Percentiles rank a stretch among this genome's conserved stretches.
Evolutionary conservation across 768 basidiomycete genomes (phyloP).

Genomic region (Suillus lakei): DNA sequence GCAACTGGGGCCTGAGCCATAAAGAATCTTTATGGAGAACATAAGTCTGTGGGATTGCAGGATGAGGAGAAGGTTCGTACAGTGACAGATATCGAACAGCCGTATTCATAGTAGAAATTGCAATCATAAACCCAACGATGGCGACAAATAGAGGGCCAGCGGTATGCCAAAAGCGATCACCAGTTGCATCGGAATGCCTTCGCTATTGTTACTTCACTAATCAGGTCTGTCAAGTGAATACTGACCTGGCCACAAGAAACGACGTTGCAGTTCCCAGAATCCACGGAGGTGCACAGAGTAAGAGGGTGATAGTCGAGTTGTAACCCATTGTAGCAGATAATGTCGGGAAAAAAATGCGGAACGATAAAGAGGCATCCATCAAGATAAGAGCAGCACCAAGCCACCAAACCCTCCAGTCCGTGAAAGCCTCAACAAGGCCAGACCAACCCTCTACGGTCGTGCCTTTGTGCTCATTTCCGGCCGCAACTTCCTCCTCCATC

Average conservation of each 20-base stretch:
- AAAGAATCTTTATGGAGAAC: constrained; percentile 55
- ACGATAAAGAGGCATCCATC: constrained; percentile 60
- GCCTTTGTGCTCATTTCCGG: constrained; percentile 51
- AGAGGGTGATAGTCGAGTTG: constrained; percentile 59
- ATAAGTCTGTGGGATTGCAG: background rate
- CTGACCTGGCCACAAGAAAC: constrained; percentile 56
- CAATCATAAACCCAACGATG: constrained; percentile 69
- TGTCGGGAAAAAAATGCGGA: constrained; percentile 82
- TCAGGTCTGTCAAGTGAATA: background rate
- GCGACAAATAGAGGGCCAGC: constrained; percentile 56
- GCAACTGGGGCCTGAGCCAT: constrained; percentile 76
- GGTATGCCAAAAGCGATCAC: constrained; percentile 78
- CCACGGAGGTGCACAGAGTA: constrained; percentile 82
- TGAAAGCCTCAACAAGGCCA: constrained; percentile 60
- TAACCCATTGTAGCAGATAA: constrained; percentile 74
- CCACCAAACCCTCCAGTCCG: constrained; percentile 85
- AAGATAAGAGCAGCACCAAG: constrained; percentile 66
- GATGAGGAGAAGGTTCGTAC: constrained; percentile 38
- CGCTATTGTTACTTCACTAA: constrained; percentile 8
- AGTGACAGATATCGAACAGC: constrained; percentile 66
- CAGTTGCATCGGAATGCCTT: constrained; percentile 72
- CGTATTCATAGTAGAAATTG: constrained; percentile 64
- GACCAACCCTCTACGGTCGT: constrained; percentile 38
- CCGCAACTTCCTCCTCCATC: constrained; percentile 66
- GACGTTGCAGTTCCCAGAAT: constrained; percentile 59